Evolutionary conservation across 352 stramenopile species (phyloP).

Genomic region (Globisporangium paroecandrum): DNA sequence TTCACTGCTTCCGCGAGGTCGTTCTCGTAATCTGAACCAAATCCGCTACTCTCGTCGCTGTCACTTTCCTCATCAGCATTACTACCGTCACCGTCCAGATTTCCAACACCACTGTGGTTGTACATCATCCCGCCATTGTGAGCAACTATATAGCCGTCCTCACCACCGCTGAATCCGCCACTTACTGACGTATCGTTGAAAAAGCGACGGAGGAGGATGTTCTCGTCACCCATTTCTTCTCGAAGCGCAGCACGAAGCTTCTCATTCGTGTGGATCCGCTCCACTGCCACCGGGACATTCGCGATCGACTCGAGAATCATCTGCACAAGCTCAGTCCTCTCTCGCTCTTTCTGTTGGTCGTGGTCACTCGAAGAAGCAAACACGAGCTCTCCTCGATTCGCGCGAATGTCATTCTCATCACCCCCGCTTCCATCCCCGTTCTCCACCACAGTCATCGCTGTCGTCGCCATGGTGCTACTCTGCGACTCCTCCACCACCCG

Average conservation of each 20-base stretch:
- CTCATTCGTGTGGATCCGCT: conserved; percentile 68
- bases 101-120: neutral
- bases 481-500: neutral
- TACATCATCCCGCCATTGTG: conserved; percentile 7
- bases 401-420: neutral
- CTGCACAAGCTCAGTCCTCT: conserved; percentile 61
- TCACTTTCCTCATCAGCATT: conserved; percentile 13
- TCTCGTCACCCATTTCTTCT: conserved; percentile 55
- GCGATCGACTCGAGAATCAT: conserved; percentile 78
- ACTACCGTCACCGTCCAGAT: conserved; percentile 15
- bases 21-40: conserved; percentile 66
- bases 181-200: conserved; percentile 19
- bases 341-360: conserved; percentile 49
- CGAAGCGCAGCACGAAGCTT: conserved; percentile 52
- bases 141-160: neutral
- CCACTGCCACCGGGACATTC: conserved; percentile 65
- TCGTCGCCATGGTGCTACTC: neutral
- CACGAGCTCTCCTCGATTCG: neutral
- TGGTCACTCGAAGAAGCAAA: conserved; percentile 24
- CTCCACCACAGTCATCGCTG: neutral
- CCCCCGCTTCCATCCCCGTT: neutral
- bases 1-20: conserved; percentile 66
- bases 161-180: conserved; percentile 8
- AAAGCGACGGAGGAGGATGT: conserved; percentile 43
- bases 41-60: conserved; percentile 43